Conservation (phyloP, 2,329 filamentous ascomycete genomes). For the Fusarium sp. region DNA sequence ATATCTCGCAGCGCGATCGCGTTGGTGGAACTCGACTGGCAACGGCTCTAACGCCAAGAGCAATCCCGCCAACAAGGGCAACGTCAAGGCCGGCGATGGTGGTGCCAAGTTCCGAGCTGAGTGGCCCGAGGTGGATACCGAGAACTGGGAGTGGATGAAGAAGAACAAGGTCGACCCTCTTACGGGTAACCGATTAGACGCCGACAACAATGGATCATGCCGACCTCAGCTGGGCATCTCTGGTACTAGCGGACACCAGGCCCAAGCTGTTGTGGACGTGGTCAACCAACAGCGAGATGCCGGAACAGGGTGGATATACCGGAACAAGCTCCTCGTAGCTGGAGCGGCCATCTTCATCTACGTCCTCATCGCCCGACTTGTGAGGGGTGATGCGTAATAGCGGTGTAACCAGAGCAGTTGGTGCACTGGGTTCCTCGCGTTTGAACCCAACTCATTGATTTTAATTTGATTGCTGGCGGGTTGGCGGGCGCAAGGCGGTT, state of each 20-base stretch:
- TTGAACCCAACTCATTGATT: slow-evolving; percentile 17
- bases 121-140: slow-evolving; percentile 89
- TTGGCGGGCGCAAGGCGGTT: slow-evolving; percentile 32
- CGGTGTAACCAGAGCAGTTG: slow-evolving; percentile 1
- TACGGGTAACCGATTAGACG: slow-evolving; percentile 72
- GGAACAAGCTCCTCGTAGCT: slow-evolving; percentile 81
- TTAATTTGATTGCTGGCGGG: slow-evolving; percentile 23
- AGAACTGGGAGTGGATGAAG: slow-evolving; percentile 94
- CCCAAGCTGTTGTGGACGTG: slow-evolving; percentile 81
- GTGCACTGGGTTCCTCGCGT: slow-evolving; percentile 1
- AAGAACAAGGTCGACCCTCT: slow-evolving; percentile 81
- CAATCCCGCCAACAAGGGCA: slow-evolving; percentile 72
- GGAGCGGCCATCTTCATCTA: slow-evolving; percentile 82
- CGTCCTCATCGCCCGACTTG: slow-evolving; percentile 81
- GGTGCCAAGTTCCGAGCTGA: slow-evolving; percentile 90
- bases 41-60: slow-evolving; percentile 77
- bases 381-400: slow-evolving; percentile 62
- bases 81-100: slow-evolving; percentile 92
- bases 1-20: slow-evolving; percentile 79
- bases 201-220: slow-evolving; percentile 64
- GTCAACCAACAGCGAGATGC: slow-evolving; percentile 82
- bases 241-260: slow-evolving; percentile 69
- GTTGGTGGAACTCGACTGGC: slow-evolving; percentile 98
- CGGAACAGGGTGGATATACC: slow-evolving; percentile 83
- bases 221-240: slow-evolving; percentile 70